Conservation (phyloP, 192 early-diverging fungal species). For the Backusella morwellensis region DNA sequence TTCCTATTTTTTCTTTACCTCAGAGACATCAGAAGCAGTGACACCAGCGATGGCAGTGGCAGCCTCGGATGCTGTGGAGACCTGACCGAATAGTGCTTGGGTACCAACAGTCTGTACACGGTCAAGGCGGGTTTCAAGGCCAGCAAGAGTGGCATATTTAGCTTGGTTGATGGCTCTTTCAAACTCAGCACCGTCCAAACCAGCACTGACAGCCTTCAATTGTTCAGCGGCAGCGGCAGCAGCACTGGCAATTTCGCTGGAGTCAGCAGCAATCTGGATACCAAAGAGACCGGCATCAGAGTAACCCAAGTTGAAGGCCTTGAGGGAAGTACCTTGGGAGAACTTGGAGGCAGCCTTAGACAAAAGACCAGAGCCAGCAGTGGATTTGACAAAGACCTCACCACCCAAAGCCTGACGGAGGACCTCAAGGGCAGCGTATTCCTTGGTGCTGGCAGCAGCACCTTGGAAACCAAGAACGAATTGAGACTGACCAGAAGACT, state of each 20-base stretch:
- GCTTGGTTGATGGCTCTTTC: constrained; percentile 66
- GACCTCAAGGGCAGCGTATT: constrained; percentile 65
- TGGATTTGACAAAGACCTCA: constrained; percentile 63
- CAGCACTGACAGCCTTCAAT: constrained; percentile 54
- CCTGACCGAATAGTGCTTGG: constrained; percentile 38
- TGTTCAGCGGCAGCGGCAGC: constrained; percentile 58
- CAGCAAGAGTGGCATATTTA: constrained; percentile 51
- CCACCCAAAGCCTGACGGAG: constrained; percentile 62
- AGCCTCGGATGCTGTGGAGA: constrained; percentile 33
- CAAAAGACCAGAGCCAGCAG: constrained; percentile 63
- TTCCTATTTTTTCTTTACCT: constrained; percentile 37
- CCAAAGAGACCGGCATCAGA: constrained; percentile 92
- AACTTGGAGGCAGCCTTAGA: constrained; percentile 57
- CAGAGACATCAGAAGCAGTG: constrained; percentile 58
- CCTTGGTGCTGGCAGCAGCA: constrained; percentile 54
- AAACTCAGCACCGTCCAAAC: constrained; percentile 54
- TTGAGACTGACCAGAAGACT: constrained; percentile 50
- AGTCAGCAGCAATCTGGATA: constrained; percentile 61
- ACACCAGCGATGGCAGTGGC: constrained; percentile 52
- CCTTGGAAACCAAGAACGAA: constrained; percentile 84
- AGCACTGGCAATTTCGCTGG: constrained; percentile 61
- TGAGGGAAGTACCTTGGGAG: constrained; percentile 50
- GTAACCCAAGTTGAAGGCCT: constrained; percentile 85
- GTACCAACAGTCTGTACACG: constrained; percentile 47
- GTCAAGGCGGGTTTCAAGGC: constrained; percentile 45